Percentiles rank a stretch among this genome's conserved stretches.
phyloP scores from a whole-genome alignment of 305 asterid genomes.

The Fraxinus velutina region DNA sequence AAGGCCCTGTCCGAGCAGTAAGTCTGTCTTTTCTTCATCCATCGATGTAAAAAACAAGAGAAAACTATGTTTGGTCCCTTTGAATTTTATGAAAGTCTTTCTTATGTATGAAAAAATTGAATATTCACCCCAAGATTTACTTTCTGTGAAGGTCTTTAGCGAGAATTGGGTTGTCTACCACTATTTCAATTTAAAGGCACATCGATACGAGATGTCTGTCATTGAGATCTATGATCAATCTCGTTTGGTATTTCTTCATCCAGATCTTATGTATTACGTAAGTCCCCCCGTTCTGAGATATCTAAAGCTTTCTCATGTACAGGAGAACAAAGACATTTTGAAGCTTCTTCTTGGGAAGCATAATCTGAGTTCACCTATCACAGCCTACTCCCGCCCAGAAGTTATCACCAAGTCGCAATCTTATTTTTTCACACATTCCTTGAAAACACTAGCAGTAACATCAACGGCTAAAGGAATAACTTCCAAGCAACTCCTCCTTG shows the following conservation, averaged over 20 bases:
- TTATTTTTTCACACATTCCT: constrained; percentile 77
- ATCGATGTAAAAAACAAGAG: background rate
- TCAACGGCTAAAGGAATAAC: constrained; percentile 95
- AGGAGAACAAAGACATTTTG: constrained; percentile 90
- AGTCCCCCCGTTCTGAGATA: constrained; percentile 9
- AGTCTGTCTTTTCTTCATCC: constrained; percentile 34
- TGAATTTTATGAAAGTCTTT: background rate
- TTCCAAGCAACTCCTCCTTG: constrained; percentile 88
- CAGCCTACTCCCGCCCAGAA: constrained; percentile 91
- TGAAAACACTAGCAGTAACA: constrained; percentile 80
- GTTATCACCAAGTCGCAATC: constrained; percentile 78
- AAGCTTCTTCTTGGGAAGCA: constrained; percentile 87
- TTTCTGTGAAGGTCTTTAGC: constrained; percentile 64
- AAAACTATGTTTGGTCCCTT: background rate
- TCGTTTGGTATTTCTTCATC: constrained; percentile 67
- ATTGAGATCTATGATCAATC: constrained; percentile 94
- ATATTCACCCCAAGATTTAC: constrained; percentile 12
- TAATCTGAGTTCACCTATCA: constrained; percentile 78
- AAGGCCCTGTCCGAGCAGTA: constrained; percentile 94
- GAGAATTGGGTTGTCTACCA: constrained; percentile 98
- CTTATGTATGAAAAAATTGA: constrained; percentile 2
- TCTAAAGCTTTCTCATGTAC: constrained; percentile 33
- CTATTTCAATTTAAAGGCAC: constrained; percentile 94
- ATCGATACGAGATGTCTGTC: constrained; percentile 94
- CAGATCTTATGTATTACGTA: constrained; percentile 6